Evolutionary conservation across 2,329 filamentous ascomycete genomes (phyloP).

Genomic region (Talaromyces piceae): DNA sequence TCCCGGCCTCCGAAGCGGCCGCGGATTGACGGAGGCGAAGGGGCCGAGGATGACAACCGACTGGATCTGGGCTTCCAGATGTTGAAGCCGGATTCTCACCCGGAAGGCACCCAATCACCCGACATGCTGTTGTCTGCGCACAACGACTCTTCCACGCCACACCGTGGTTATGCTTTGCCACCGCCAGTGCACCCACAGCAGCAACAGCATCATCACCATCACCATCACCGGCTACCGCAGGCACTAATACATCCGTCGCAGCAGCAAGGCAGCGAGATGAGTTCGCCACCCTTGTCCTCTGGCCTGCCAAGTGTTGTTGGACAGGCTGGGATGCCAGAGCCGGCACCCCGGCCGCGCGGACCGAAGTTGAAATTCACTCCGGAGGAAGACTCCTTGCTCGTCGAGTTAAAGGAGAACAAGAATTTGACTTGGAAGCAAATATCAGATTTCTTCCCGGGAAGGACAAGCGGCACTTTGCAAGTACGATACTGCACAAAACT

Average conservation of each 20-base stretch:
- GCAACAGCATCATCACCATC: slow-evolving; percentile 24
- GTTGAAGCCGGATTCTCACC: slow-evolving; percentile 23
- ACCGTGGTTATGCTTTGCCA: slow-evolving; percentile 29
- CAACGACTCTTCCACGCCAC: slow-evolving; percentile 22
- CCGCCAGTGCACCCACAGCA: slow-evolving; percentile 35
- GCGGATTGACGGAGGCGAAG: slow-evolving; percentile 25
- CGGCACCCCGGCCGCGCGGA: slow-evolving; percentile 70
- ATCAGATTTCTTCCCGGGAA: slow-evolving; percentile 86
- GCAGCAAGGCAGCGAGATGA: slow-evolving; percentile 47
- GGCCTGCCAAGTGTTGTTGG: slow-evolving; percentile 79
- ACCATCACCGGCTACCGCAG: slow-evolving; percentile 77
- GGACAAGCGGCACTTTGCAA: slow-evolving; percentile 83
- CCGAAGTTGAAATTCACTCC: slow-evolving; percentile 92
- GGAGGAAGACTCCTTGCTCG: slow-evolving; percentile 79
- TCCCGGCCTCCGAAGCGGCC: slow-evolving; percentile 29
- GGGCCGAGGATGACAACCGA: slow-evolving; percentile 20
- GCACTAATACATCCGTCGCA: slow-evolving; percentile 59
- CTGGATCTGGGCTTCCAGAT: slow-evolving; percentile 26
- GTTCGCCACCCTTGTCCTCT: slow-evolving; percentile 40
- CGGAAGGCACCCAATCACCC: slow-evolving; percentile 24
- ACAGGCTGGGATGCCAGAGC: slow-evolving; percentile 76
- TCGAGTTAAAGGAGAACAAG: slow-evolving; percentile 90
- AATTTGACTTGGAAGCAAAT: slow-evolving; percentile 97
- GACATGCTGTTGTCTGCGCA: slow-evolving; percentile 31
- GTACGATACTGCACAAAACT: slow-evolving; percentile 93